Base-by-base conservation (phyloP, 257 asterid genomes). In the Osmanthus fragrans region DNA sequence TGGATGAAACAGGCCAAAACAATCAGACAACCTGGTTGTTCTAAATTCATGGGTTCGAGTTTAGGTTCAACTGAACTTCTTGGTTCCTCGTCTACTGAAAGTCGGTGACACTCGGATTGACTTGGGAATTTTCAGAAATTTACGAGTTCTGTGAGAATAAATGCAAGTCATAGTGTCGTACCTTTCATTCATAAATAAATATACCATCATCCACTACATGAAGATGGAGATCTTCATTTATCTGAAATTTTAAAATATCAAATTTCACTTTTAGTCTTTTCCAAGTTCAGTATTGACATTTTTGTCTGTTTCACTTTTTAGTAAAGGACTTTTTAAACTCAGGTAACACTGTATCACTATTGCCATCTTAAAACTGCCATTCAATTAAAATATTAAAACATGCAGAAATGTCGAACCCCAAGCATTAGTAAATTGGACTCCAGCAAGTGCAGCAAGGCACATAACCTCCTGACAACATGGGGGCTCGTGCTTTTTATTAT, bases 1-100 rank as follows among this genome's bases (percentile, higher is more conserved):
- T 89, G 85, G 87, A 86, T 16, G 97, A 91, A 73, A 87, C 90
- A 73, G 89, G 80, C 23, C 84, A 86, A 63, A 82, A 54, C 80
- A 79, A 76, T 47, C 74, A 80, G 29, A 25, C 88, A 27, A 64
- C 82, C 56, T 94, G 97, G 96, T 54, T 94, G 51, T 72, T 89
- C 79, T 92, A 86, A 81, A 72, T 76, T 40, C 21, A 49, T 56
- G 54, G 40, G 76, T 27, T 69, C 78, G 72, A 30, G 49, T n/a
- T 7, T 66, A 76, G 70, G 77, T 69, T 37, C 21, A 56, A 25
- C 40, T 68, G 54, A 32, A 83, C 69, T 71, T 25, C 11, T 11
- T 63, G 67, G 79, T 75, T 47, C 74, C 33, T 72, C 45, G 11
- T 5, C 42, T 69, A 67, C 40, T 66, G 42, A 25, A 21, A 60